Percentiles rank a stretch among this genome's conserved stretches.
Conservation (phyloP, 441 rosid species). For the Pelargonium myrrhifolium region DNA sequence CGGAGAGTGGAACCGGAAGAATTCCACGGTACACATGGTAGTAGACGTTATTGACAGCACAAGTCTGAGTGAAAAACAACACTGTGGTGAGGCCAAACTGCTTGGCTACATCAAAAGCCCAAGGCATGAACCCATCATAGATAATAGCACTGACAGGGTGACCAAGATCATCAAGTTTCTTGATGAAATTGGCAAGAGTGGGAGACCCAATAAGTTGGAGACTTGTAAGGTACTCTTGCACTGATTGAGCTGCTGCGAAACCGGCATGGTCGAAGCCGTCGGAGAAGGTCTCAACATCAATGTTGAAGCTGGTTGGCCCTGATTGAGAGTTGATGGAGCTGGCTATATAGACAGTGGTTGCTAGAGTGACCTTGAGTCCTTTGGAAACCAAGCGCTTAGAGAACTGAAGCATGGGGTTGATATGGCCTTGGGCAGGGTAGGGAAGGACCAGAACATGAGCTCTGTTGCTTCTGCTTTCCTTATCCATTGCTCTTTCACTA, state of each 20-base stretch:
- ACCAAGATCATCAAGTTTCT: background rate
- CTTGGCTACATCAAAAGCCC: background rate
- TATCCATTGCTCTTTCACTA: background rate
- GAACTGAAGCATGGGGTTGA: slow-evolving; percentile 2
- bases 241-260: background rate
- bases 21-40: background rate
- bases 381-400: background rate
- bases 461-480: background rate
- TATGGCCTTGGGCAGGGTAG: slow-evolving; percentile 5
- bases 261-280: background rate
- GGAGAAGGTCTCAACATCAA: background rate
- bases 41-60: background rate
- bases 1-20: background rate
- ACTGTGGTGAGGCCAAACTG: background rate
- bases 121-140: slow-evolving; percentile 2
- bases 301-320: background rate
- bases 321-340: background rate
- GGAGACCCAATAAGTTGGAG: background rate
- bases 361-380: slow-evolving; percentile 3
- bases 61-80: background rate
- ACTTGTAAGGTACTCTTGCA: background rate
- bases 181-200: background rate
- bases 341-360: background rate
- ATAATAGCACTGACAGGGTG: background rate
- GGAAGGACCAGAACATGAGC: background rate